These are phyloP conservation scores for Leccinum uliginosum DNA, from an alignment of 768 basidiomycete genomes.

Conservation along the genomic window DNA sequence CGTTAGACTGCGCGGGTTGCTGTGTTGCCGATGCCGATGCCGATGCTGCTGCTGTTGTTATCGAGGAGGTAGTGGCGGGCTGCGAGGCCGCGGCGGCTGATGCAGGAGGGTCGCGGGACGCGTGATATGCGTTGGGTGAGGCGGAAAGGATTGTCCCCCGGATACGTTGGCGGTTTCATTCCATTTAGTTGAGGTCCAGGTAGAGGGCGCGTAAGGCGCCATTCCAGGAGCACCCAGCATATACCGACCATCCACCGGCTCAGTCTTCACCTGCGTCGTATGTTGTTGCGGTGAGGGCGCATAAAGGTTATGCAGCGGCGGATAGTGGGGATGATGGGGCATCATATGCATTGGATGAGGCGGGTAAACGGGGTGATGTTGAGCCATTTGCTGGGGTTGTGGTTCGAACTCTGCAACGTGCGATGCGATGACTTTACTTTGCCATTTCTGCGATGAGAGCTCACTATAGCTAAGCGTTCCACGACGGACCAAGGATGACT, in stretches of 20 bases:
- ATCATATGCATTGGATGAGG: constrained; percentile 63
- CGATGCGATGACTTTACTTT: constrained; percentile 88
- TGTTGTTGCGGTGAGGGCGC: constrained; percentile 31
- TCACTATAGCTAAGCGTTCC: neutral
- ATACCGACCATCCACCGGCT: constrained; percentile 68
- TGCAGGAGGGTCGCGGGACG: constrained; percentile 15
- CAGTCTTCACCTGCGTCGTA: constrained; percentile 61
- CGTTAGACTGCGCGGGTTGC: constrained; percentile 19
- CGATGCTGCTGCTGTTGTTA: neutral
- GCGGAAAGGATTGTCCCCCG: constrained; percentile 58
- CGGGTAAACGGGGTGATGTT: constrained; percentile 50
- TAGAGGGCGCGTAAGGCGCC: constrained; percentile 47
- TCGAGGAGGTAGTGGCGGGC: constrained; percentile 7
- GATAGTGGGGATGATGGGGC: constrained; percentile 50
- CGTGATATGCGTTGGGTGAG: constrained; percentile 28
- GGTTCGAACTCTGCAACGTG: constrained; percentile 92
- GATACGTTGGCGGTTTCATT: constrained; percentile 45
- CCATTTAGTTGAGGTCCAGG: constrained; percentile 63
- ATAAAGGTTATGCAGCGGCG: constrained; percentile 49
- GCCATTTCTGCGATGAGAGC: constrained; percentile 75
- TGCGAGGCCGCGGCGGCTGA: constrained; percentile 23
- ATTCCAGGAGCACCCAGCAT: constrained; percentile 46
- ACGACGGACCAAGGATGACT: constrained; percentile 34
- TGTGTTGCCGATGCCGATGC: constrained; percentile 1
- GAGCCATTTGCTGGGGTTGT: constrained; percentile 41